Percentiles rank a stretch among this genome's conserved stretches.
Conservation (phyloP, 2,329 filamentous ascomycete genomes). For the Neonectria hederae region DNA sequence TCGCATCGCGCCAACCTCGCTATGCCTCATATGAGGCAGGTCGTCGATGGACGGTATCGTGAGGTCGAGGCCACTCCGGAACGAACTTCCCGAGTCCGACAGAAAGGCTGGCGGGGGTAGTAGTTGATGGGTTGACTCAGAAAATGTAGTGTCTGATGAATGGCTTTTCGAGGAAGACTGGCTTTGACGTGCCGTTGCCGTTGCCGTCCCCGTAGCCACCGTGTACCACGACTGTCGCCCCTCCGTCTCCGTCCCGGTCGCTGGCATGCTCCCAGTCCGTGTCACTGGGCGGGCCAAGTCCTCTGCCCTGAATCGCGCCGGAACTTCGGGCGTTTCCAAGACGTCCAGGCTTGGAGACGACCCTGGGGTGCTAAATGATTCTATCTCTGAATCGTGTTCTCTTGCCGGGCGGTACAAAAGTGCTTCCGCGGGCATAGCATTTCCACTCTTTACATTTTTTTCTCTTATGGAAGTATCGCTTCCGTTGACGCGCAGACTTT, state of each 20-base stretch:
- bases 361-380: slow-evolving; percentile 36
- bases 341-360: slow-evolving; percentile 43
- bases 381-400: slow-evolving; percentile 37
- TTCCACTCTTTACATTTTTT: slow-evolving; percentile 27
- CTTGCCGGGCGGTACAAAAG: slow-evolving; percentile 28
- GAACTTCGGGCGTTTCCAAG: slow-evolving; percentile 36
- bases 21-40: slow-evolving; percentile 36
- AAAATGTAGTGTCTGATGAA: slow-evolving; percentile 40
- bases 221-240: slow-evolving; percentile 49
- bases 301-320: slow-evolving; percentile 38
- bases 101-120: slow-evolving; percentile 44
- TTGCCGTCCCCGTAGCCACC: slow-evolving; percentile 41
- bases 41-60: slow-evolving; percentile 43
- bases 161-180: slow-evolving; percentile 39
- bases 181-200: slow-evolving; percentile 37
- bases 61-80: slow-evolving; percentile 43
- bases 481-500: slow-evolving; percentile 42
- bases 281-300: slow-evolving; percentile 34
- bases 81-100: slow-evolving; percentile 40
- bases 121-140: slow-evolving; percentile 45
- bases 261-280: slow-evolving; percentile 32
- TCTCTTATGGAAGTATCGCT: slow-evolving; percentile 39
- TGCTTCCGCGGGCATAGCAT: slow-evolving; percentile 13
- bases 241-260: slow-evolving; percentile 33
- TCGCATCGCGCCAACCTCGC: slow-evolving; percentile 26